Conservation (phyloP, 345 rosid species). For the Salix exigua region DNA sequence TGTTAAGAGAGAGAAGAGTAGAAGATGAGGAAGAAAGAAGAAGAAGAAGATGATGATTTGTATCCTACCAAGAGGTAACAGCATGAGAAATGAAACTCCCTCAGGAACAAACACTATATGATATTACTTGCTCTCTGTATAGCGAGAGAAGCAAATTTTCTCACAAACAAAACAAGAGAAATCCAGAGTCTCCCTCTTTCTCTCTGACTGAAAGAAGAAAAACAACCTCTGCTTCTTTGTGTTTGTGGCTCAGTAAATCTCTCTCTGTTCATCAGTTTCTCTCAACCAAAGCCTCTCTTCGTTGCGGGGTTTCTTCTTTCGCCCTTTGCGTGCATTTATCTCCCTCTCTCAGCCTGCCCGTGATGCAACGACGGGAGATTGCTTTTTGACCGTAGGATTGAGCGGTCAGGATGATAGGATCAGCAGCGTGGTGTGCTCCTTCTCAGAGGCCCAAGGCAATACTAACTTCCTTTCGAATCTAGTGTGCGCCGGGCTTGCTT, state of each 20-base stretch:
- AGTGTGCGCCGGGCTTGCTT: neutral
- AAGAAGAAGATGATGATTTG: neutral
- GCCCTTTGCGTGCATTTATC: conserved; percentile 2
- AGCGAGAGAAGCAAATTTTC: neutral
- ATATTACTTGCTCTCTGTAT: neutral
- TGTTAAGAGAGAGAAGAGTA: neutral
- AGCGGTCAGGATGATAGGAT: neutral
- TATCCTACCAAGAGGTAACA: conserved; percentile 15
- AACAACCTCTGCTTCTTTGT: neutral
- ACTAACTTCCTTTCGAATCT: neutral
- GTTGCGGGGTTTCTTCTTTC: neutral
- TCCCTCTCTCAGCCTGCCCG: neutral
- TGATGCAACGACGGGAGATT: conserved; percentile 11
- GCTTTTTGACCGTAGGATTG: neutral
- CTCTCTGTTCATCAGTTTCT: neutral
- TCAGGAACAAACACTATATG: neutral
- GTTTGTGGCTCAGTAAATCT: neutral
- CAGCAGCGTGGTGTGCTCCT: neutral
- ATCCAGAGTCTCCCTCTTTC: neutral
- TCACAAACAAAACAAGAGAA: neutral
- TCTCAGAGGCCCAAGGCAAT: neutral
- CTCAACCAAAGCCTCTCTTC: neutral
- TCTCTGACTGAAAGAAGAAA: neutral
- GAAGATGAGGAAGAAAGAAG: neutral
- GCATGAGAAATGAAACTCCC: conserved; percentile 15